Evolutionary conservation across 2,329 filamentous ascomycete species (phyloP).

Genomic region (Pseudopyricularia javanii): DNA sequence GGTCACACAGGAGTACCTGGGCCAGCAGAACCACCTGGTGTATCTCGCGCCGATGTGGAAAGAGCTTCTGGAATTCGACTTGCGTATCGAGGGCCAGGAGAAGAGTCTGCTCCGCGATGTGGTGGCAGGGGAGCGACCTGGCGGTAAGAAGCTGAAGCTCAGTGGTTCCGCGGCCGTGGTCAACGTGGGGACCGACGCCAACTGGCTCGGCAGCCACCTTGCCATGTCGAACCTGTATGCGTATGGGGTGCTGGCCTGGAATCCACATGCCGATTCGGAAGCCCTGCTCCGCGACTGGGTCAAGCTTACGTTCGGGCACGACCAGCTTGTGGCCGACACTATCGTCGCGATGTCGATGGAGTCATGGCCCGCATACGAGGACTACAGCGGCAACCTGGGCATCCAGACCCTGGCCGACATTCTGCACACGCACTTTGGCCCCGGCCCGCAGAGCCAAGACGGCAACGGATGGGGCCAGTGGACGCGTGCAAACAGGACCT

Average conservation of each 20-base stretch:
- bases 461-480: conserved; percentile 60
- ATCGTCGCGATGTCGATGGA: conserved; percentile 52
- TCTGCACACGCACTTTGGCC: conserved; percentile 53
- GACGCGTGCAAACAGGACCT: conserved; percentile 48
- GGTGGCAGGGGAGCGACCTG: conserved; percentile 37
- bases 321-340: conserved; percentile 40
- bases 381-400: conserved; percentile 58
- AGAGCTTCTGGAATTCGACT: conserved; percentile 53
- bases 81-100: conserved; percentile 41
- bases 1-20: conserved; percentile 58
- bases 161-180: conserved; percentile 55
- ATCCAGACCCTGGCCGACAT: conserved; percentile 60
- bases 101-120: conserved; percentile 47
- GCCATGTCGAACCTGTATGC: conserved; percentile 63
- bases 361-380: conserved; percentile 61
- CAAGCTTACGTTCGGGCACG: conserved; percentile 50
- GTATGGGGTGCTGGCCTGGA: conserved; percentile 56
- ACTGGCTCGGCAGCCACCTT: conserved; percentile 58
- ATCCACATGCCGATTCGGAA: conserved; percentile 35
- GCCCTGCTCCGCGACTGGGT: conserved; percentile 52
- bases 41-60: conserved; percentile 60
- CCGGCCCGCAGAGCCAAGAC: conserved; percentile 54
- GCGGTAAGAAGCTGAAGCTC: conserved; percentile 35
- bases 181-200: conserved; percentile 53
- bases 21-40: conserved; percentile 57